Evolutionary conservation across 352 stramenopile genomes (phyloP), one percentile per base, ranked within the genome.

Genomic region (Globisporangium cederbergense): DNA sequence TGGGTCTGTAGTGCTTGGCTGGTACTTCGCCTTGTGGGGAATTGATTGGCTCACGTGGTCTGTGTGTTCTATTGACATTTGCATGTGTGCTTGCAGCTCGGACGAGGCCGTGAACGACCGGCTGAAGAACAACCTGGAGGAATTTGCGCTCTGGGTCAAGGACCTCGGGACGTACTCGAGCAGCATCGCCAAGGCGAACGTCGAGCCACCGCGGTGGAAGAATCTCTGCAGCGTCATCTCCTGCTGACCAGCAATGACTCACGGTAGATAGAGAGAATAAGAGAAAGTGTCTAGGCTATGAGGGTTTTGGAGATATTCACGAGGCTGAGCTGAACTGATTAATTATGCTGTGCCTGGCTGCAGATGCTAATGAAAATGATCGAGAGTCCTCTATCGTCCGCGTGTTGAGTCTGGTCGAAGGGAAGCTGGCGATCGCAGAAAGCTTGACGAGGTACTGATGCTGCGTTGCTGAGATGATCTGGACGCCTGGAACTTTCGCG

Each of bases 131-230:
- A 81, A 91, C 62, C 59, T 91, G 14, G 78, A 91, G 62, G 82
- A 89, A 68, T 91, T 91, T 55, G 82, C 82, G 18, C 65, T 91
- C 25, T 91, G 82, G 82, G 75, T 91, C 25, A 91, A 89, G 65
- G 80, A 89, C 43, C 72, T 91, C 25, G 82, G 82, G 46, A 88
- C 79, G 38, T 91, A 91, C 68, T 75, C 82, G 18, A 85, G 76
- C 57, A 89, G 77, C 49, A 74, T 67, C 13, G 71, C 75, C 10
- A 89, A 89, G 65, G 80, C 79, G 1, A 80, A 74, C 51, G 82
- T 89, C 34, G 82, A 89, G 64, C 79, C 82, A 3, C 82, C 82
- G 25, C 78, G 82, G 14, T 91, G 82, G 82, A 91, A 89, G 61
- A 81, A 72, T 47, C 60, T 89, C 16, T 74, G 78, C 58, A 87